phyloP scores from a whole-genome alignment of 2,329 filamentous ascomycete genomes.

The Cadophora luteo-olivacea region DNA sequence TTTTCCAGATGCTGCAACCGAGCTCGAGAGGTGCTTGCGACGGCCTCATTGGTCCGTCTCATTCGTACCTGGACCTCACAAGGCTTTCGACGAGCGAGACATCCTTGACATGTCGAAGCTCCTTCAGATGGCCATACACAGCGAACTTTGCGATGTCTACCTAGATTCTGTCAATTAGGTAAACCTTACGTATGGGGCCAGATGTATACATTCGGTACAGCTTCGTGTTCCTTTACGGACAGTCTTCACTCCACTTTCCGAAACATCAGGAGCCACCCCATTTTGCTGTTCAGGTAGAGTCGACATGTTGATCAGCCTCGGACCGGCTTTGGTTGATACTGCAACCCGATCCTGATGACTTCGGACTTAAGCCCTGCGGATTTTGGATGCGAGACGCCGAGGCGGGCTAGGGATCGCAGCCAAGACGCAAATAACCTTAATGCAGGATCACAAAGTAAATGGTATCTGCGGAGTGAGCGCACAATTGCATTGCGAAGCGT shows the following conservation, averaged over 20 bases:
- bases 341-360: not conserved
- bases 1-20: slow-evolving; percentile 17
- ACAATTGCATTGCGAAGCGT: not conserved
- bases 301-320: not conserved
- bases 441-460: not conserved
- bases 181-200: not conserved
- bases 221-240: slow-evolving; percentile 19
- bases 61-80: slow-evolving; percentile 19
- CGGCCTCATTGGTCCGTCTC: slow-evolving; percentile 15
- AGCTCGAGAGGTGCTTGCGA: slow-evolving; percentile 11
- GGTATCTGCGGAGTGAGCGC: not conserved
- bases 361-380: not conserved
- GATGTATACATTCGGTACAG: slow-evolving; percentile 18
- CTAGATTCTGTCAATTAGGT: slow-evolving; percentile 7
- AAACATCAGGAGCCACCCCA: not conserved
- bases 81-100: slow-evolving; percentile 10
- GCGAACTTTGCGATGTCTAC: slow-evolving; percentile 22
- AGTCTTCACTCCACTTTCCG: slow-evolving; percentile 7
- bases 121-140: slow-evolving; percentile 22
- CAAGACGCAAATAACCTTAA: not conserved
- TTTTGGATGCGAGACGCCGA: not conserved
- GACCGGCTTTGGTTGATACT: not conserved
- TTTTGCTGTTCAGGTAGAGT: not conserved
- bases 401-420: not conserved
- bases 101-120: slow-evolving; percentile 15